Evolutionary conservation across 495 filamentous ascomycete species (phyloP).

Genomic region (Penicillium simplicissimum): DNA sequence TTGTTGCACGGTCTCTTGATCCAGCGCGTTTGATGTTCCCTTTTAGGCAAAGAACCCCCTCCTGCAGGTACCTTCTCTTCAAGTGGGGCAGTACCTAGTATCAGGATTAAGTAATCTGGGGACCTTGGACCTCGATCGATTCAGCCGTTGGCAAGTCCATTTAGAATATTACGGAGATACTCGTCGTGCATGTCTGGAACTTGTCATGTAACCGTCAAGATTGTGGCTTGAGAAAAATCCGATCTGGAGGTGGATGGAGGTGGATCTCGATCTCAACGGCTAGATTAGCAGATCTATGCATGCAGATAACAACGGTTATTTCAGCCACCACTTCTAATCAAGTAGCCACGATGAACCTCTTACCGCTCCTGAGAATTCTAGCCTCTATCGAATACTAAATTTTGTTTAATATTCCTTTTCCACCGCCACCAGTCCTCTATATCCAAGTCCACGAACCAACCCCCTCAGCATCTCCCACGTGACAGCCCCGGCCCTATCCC

Average conservation of each 20-base stretch:
- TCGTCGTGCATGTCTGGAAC: not conserved
- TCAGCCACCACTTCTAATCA: not conserved
- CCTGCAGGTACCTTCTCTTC: not conserved
- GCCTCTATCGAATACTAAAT: not conserved
- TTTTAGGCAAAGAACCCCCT: not conserved
- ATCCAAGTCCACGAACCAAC: not conserved
- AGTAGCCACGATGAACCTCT: not conserved
- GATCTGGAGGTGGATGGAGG: conserved; percentile 3
- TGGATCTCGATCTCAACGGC: not conserved
- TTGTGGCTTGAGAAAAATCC: not conserved
- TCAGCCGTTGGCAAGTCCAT: not conserved
- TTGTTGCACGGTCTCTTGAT: not conserved
- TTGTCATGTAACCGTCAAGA: not conserved
- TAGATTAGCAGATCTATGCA: not conserved
- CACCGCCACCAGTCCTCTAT: no score
- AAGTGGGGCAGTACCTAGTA: not conserved
- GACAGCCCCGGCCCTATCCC: conserved; percentile 10
- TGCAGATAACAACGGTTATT: not conserved
- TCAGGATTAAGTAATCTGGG: conserved; percentile 1
- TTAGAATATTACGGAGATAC: not conserved
- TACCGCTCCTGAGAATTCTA: not conserved
- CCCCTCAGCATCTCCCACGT: conserved; percentile 10
- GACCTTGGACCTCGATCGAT: not conserved
- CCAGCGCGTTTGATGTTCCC: not conserved
- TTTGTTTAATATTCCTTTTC: not conserved